A percentile compares a stretch with the other conserved stretches of the same genome.
Conservation (phyloP, 805 yeast species). For the Candida qinlingensis region DNA sequence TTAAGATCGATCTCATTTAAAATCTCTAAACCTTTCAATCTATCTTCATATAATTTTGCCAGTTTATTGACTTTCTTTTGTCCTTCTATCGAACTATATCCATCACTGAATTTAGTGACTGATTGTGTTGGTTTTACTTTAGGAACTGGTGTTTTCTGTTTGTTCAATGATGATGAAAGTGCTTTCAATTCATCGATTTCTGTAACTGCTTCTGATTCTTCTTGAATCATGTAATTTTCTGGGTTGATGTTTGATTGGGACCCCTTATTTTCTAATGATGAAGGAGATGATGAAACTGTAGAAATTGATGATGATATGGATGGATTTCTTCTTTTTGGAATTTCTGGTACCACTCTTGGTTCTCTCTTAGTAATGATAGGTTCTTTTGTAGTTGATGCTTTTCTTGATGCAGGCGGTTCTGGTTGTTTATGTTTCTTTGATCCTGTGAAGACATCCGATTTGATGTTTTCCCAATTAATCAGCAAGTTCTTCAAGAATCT, state of each 20-base stretch:
- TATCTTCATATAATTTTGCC: slow-evolving; percentile 60
- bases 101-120: slow-evolving; percentile 22
- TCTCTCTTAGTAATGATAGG: slow-evolving; percentile 7
- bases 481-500: slow-evolving; percentile 50
- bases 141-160: slow-evolving; percentile 3
- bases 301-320: slow-evolving; percentile 13
- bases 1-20: slow-evolving; percentile 26
- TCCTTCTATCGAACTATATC: slow-evolving; percentile 30
- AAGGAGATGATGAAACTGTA: background rate
- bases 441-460: slow-evolving; percentile 4
- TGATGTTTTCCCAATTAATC: slow-evolving; percentile 39
- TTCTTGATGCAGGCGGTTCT: slow-evolving; percentile 16
- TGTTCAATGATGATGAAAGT: slow-evolving; percentile 19
- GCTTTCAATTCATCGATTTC: slow-evolving; percentile 11
- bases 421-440: slow-evolving; percentile 6
- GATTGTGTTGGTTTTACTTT: slow-evolving; percentile 10
- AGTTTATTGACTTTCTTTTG: slow-evolving; percentile 54
- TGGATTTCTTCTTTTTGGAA: slow-evolving; percentile 10
- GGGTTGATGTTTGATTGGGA: background rate
- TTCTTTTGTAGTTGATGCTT: slow-evolving; percentile 9
- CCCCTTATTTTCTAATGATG: slow-evolving; percentile 2
- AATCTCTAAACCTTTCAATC: slow-evolving; percentile 35
- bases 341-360: slow-evolving; percentile 13
- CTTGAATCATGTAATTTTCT: background rate
- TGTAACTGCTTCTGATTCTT: background rate